Conservation (phyloP, 305 asterid species). For the Fraxinus sp. region DNA sequence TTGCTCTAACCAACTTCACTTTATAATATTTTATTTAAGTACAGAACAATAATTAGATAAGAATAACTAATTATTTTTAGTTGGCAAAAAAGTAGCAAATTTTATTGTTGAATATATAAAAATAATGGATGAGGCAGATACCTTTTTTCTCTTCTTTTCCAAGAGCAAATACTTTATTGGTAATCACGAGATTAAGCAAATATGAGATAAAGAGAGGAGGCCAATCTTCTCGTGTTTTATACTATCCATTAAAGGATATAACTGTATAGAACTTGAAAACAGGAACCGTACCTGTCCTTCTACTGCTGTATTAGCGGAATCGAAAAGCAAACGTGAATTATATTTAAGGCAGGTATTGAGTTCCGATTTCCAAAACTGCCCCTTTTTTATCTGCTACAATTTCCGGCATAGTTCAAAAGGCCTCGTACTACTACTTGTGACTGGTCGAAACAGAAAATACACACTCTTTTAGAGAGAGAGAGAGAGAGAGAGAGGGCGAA, state of each 20-base stretch:
- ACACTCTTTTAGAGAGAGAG: constrained; percentile 25
- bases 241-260: constrained; percentile 19
- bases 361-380: constrained; percentile 51
- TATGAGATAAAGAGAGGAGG: not conserved
- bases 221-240: not conserved
- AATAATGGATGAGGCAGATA: not conserved
- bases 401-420: constrained; percentile 39
- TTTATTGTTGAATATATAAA: too few relatives aligned
- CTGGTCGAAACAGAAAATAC: not conserved
- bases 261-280: not conserved
- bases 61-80: too few relatives aligned
- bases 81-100: too few relatives aligned
- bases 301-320: constrained; percentile 29
- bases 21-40: not conserved
- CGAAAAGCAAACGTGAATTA: constrained; percentile 40
- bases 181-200: not conserved
- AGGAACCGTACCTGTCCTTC: constrained; percentile 16
- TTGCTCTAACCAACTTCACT: not conserved
- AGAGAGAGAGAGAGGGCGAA: constrained; percentile 23
- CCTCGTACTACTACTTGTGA: not conserved
- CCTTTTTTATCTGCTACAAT: constrained; percentile 37
- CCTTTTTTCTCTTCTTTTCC: not conserved
- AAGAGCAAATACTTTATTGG: not conserved
- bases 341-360: constrained; percentile 50
- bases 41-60: not conserved